These are phyloP conservation scores for Phlebiopsis flavidoalba DNA, from an alignment of 768 basidiomycete species.

Conservation along the genomic window DNA sequence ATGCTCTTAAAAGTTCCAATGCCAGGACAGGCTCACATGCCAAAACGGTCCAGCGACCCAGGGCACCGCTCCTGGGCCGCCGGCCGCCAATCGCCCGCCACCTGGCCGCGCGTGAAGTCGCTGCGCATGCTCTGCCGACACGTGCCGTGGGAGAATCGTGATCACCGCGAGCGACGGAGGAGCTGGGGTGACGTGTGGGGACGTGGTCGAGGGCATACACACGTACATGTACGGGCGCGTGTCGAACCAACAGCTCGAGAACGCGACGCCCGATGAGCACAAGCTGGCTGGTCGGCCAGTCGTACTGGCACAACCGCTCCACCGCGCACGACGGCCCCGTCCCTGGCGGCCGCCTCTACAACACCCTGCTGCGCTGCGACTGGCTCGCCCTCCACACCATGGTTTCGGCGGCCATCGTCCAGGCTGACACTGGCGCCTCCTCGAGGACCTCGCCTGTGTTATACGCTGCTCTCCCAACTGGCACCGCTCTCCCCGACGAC, in stretches of 20 bases:
- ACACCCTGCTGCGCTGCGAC: slow-evolving; percentile 62
- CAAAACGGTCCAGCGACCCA: slow-evolving; percentile 59
- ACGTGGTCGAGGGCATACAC: slow-evolving; percentile 54
- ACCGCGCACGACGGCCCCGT: slow-evolving; percentile 53
- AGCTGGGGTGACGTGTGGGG: slow-evolving; percentile 64
- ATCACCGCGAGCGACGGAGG: slow-evolving; percentile 37
- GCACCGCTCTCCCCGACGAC: slow-evolving; percentile 49
- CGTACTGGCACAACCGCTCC: slow-evolving; percentile 65
- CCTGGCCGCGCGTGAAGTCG: slow-evolving; percentile 52
- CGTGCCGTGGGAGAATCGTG: slow-evolving; percentile 54
- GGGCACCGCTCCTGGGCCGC: slow-evolving; percentile 57
- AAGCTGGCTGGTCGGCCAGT: slow-evolving; percentile 40
- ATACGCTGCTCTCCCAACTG: too few species aligned
- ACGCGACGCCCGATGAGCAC: slow-evolving; percentile 27
- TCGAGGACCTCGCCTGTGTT: slow-evolving; percentile 31
- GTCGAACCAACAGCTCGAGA: slow-evolving; percentile 47
- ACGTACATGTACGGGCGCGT: slow-evolving; percentile 46
- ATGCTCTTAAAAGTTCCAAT: slow-evolving; percentile 66
- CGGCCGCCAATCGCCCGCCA: slow-evolving; percentile 62
- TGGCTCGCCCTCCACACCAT: slow-evolving; percentile 54
- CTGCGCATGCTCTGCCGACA: slow-evolving; percentile 47
- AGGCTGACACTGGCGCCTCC: slow-evolving; percentile 40
- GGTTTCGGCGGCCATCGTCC: slow-evolving; percentile 53
- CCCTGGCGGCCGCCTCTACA: slow-evolving; percentile 63
- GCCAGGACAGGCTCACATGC: too few species aligned